phyloP scores from a whole-genome alignment of 768 basidiomycete species.

The Kwoniella mangroviensis region DNA sequence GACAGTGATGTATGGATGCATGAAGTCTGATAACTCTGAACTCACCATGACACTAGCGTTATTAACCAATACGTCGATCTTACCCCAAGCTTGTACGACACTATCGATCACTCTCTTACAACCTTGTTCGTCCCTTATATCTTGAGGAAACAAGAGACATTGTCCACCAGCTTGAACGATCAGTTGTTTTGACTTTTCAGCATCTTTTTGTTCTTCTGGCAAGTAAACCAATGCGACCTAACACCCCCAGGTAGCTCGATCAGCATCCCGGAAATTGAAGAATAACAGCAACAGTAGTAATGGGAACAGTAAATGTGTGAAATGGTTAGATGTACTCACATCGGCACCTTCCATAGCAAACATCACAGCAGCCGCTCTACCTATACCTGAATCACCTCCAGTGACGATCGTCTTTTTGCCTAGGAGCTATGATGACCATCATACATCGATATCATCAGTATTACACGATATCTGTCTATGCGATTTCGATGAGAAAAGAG shows the following conservation, averaged over 20 bases:
- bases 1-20: background rate
- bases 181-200: constrained; percentile 47
- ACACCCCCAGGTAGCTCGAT: too few species aligned
- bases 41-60: constrained; percentile 64
- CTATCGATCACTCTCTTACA: constrained; percentile 54
- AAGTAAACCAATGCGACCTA: constrained; percentile 61
- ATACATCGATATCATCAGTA: constrained; percentile 34
- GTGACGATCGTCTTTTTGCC: constrained; percentile 64
- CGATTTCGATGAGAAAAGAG: background rate
- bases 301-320: too few species aligned
- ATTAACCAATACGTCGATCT: constrained; percentile 66
- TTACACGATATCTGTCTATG: background rate
- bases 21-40: too few species aligned
- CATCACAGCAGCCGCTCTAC: constrained; percentile 61
- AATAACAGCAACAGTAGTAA: too few species aligned
- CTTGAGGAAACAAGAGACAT: constrained; percentile 54
- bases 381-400: constrained; percentile 64
- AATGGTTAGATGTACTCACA: constrained; percentile 27
- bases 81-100: constrained; percentile 57
- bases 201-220: constrained; percentile 65
- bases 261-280: too few species aligned
- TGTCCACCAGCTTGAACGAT: constrained; percentile 44
- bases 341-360: constrained; percentile 60
- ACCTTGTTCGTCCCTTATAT: constrained; percentile 55
- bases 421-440: constrained; percentile 56